Conservation (phyloP, 2,329 filamentous ascomycete genomes). For the Chrysosporium queenslandicum region DNA sequence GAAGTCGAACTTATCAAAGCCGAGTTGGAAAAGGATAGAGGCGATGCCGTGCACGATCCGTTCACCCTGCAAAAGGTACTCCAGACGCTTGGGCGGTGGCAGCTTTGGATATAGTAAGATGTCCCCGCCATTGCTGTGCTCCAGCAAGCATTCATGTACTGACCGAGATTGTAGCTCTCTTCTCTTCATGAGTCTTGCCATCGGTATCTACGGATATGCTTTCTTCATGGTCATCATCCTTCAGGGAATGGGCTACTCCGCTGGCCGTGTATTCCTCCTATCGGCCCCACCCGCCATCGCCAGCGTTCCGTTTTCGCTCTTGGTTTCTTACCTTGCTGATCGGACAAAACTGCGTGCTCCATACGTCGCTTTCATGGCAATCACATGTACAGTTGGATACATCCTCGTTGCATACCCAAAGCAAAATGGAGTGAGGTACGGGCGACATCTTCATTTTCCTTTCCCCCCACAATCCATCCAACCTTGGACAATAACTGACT, state of each 20-base stretch:
- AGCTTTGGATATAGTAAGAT: conserved; percentile 15
- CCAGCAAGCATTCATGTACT: not conserved
- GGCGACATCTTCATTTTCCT: not conserved
- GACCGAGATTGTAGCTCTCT: not conserved
- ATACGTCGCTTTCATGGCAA: conserved; percentile 53
- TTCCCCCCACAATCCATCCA: conserved; percentile 31
- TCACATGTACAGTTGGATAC: conserved; percentile 55
- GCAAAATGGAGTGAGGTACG: conserved; percentile 31
- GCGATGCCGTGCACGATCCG: conserved; percentile 40
- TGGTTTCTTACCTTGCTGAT: conserved; percentile 53
- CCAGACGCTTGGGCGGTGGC: conserved; percentile 3
- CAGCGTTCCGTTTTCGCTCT: conserved; percentile 50
- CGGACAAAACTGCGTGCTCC: conserved; percentile 53
- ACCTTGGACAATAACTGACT: not conserved
- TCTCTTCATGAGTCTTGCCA: conserved; percentile 11
- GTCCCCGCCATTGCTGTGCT: not conserved
- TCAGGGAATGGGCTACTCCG: conserved; percentile 49
- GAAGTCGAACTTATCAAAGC: conserved; percentile 43
- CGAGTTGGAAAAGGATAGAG: conserved; percentile 43
- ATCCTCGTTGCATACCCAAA: conserved; percentile 57
- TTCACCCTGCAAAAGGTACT: conserved; percentile 39
- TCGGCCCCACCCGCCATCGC: conserved; percentile 56
- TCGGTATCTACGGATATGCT: conserved; percentile 9
- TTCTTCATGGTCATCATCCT: conserved; percentile 7
- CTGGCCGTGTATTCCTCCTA: conserved; percentile 55